Evolutionary conservation across 148 eudicot genomes (phyloP).

Genomic region (Vaccinium myrtillus): DNA sequence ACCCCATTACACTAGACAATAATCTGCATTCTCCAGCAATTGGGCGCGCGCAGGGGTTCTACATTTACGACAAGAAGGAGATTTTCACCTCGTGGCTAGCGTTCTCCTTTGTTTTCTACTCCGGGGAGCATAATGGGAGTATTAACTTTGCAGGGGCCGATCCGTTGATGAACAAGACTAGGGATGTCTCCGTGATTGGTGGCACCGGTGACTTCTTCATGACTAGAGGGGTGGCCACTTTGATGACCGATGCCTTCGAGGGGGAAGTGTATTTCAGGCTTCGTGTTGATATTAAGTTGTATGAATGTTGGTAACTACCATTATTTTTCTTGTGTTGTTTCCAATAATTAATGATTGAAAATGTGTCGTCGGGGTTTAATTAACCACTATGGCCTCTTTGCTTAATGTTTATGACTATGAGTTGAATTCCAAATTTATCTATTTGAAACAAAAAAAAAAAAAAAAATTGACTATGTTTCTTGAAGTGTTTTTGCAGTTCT

Average conservation of each 20-base stretch:
- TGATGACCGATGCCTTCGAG: conserved; percentile 55
- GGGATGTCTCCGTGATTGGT: conserved; percentile 68
- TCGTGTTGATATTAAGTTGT: conserved; percentile 51
- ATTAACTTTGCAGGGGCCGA: conserved; percentile 67
- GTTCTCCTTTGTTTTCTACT: conserved; percentile 55
- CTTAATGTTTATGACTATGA: neutral
- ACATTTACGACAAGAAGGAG: conserved; percentile 47
- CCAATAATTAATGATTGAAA: neutral
- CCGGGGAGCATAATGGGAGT: conserved; percentile 42
- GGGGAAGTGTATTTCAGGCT: conserved; percentile 70
- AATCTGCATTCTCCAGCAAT: conserved; percentile 50
- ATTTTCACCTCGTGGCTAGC: conserved; percentile 56
- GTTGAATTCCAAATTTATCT: neutral
- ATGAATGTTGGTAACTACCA: conserved; percentile 53
- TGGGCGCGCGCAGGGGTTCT: conserved; percentile 72
- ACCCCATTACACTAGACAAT: conserved; percentile 66
- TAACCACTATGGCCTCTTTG: neutral
- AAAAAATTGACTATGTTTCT: neutral
- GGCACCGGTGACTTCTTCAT: conserved; percentile 85
- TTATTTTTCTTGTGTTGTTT: neutral
- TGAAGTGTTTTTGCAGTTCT: neutral
- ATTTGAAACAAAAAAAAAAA: neutral
- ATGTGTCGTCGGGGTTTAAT: neutral
- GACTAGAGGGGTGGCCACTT: conserved; percentile 69
- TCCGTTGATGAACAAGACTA: conserved; percentile 57